Evolutionary conservation across 2,329 filamentous ascomycete species (phyloP).

Genomic region (Elsinoe necatrix): DNA sequence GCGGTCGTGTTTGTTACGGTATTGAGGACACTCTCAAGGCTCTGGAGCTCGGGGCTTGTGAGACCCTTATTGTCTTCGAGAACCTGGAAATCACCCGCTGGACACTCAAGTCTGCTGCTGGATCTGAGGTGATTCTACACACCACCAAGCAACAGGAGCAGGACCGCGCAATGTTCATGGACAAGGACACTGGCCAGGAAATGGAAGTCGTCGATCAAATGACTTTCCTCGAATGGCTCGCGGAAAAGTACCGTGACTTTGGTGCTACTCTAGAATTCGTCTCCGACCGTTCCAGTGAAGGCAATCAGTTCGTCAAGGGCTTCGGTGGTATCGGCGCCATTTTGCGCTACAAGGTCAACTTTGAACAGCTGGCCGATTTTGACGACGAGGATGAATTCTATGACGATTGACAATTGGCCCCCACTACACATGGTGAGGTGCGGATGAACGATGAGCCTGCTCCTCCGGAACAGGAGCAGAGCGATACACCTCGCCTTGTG

Average conservation of each 20-base stretch:
- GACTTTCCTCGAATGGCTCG: slow-evolving; percentile 98
- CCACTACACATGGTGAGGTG: slow-evolving; percentile 10
- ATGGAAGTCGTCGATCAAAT: slow-evolving; percentile 87
- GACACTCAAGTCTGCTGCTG: slow-evolving; percentile 71
- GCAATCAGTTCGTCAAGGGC: slow-evolving; percentile 99
- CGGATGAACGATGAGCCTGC: background rate
- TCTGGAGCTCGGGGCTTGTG: slow-evolving; percentile 86
- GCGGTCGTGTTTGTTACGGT: slow-evolving; percentile 93
- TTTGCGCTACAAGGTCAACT: slow-evolving; percentile 99
- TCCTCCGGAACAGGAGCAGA: background rate
- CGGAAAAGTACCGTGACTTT: slow-evolving; percentile 97
- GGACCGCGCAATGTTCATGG: slow-evolving; percentile 77
- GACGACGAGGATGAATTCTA: slow-evolving; percentile 70
- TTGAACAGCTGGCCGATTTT: slow-evolving; percentile 91
- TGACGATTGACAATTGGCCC: slow-evolving; percentile 48
- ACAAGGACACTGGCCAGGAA: slow-evolving; percentile 90
- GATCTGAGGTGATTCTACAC: slow-evolving; percentile 67
- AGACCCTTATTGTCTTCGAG: slow-evolving; percentile 93
- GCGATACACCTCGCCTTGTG: background rate
- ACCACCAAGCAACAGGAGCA: slow-evolving; percentile 79
- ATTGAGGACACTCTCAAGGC: slow-evolving; percentile 97
- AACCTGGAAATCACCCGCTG: slow-evolving; percentile 93
- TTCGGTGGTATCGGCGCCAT: slow-evolving; percentile 98
- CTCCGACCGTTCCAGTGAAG: slow-evolving; percentile 92
- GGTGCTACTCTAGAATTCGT: slow-evolving; percentile 94